Evolutionary conservation across 345 rosid species (phyloP).

Genomic region (Eucalyptus sideroxylon): DNA sequence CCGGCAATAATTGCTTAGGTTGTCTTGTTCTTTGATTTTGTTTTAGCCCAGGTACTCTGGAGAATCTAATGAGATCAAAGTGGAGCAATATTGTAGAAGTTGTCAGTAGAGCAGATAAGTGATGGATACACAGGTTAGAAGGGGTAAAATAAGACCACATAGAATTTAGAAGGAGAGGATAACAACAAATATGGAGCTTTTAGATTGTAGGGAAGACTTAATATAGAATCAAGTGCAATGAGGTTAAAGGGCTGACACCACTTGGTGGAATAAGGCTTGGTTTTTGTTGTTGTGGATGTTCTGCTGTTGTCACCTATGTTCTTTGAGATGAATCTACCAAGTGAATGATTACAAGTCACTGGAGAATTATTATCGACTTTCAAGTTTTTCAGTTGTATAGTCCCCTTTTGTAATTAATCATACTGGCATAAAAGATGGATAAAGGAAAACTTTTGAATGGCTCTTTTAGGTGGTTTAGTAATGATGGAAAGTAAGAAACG

Average conservation of each 20-base stretch:
- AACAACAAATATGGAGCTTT: not conserved
- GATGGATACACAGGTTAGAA: not conserved
- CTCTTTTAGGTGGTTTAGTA: not conserved
- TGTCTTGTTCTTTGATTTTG: not conserved
- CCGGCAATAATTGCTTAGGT: not conserved
- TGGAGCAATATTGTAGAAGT: not conserved
- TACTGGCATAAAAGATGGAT: not conserved
- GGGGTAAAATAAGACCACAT: not conserved
- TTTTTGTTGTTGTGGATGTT: not conserved
- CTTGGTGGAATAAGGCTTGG: not conserved
- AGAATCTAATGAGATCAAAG: not conserved
- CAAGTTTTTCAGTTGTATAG: not conserved
- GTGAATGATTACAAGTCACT: not conserved
- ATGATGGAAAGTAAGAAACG: not conserved
- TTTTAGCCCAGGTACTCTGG: not conserved
- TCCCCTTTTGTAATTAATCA: not conserved
- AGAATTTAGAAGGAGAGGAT: not conserved
- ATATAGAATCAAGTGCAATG: not conserved
- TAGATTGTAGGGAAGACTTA: not conserved
- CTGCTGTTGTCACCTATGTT: not conserved
- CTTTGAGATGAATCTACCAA: not conserved
- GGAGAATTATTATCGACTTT: not conserved
- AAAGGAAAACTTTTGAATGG: not conserved
- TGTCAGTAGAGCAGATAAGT: not conserved
- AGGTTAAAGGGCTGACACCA: not conserved